A percentile compares a stretch with the other conserved stretches of the same genome.
phyloP scores from a whole-genome alignment of 2,329 filamentous ascomycete genomes.

The Ophiostoma piceae region DNA sequence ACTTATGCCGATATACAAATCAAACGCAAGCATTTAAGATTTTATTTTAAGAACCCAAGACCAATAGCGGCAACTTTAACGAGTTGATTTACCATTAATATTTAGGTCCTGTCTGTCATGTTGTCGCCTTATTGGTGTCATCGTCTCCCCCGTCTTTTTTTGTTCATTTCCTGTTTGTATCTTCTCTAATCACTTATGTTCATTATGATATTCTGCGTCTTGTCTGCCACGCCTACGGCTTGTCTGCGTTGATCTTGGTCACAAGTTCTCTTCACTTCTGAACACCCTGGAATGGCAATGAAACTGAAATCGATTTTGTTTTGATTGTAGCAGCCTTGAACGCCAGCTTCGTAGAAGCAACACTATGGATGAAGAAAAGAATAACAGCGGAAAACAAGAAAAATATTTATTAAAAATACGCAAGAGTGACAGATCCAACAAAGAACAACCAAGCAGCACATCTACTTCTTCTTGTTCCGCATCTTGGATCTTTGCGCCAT shows the following conservation, averaged over 20 bases:
- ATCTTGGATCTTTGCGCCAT: constrained; percentile 59
- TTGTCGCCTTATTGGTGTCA: too few species aligned
- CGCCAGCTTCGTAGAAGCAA: not conserved
- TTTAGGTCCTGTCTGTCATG: too few species aligned
- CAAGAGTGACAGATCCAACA: not conserved
- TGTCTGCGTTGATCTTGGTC: not conserved
- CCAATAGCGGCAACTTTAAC: too few species aligned
- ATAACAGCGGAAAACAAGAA: not conserved
- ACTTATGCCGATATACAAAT: not conserved
- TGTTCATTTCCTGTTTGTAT: too few species aligned
- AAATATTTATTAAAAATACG: not conserved
- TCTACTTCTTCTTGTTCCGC: constrained; percentile 29
- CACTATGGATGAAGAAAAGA: not conserved
- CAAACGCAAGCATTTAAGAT: not conserved
- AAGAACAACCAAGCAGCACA: not conserved
- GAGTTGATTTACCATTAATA: too few species aligned
- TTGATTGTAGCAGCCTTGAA: not conserved
- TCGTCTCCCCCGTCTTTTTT: too few species aligned
- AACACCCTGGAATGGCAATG: not conserved
- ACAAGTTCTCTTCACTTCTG: not conserved
- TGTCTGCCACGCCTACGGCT: not conserved
- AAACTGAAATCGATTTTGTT: not conserved
- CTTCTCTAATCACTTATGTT: too few species aligned
- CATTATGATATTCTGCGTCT: too few species aligned
- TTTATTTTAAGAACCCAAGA: too few species aligned